Evolutionary conservation across 2,329 filamentous ascomycete species (phyloP), one percentile per base, ranked within the genome.

Genomic region (Colletotrichum salicis): DNA sequence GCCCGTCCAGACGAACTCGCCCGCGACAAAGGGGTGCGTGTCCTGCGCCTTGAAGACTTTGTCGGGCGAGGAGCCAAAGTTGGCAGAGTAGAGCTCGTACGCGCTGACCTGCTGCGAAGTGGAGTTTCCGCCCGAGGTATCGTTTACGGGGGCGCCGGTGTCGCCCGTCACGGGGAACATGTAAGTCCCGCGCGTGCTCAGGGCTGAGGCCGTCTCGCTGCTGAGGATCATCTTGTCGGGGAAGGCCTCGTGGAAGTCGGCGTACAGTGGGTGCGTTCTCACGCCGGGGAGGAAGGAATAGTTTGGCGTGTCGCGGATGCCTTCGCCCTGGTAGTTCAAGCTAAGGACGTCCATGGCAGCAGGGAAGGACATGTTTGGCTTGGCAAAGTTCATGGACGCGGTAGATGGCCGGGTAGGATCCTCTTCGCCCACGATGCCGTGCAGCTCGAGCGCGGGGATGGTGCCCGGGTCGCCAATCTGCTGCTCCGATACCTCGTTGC

Each of bases 271-370:
- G 10, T 76, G 31, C 3, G 75, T 78, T 6, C 75, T 74, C 55
- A 78, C 79, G 22, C 82, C 79, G 13, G 76, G 68, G 1, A 80
- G 74, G 52, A 79, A 67, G 5, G 76, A 74, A 67, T 82, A 81
- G 54, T 67, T 68, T 13, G 75, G 73, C 6, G 72, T 70, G 73
- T 83, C 77, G 6, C 81, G 75, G 56, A 80, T 79, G 3, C 87
- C 87, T 62, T 87, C 85, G 63, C 87, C 87, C 74, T 89, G 87
- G 77, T 89, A 90, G 78, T 89, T 89, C 5, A 89, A 76, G 24
- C 84, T 82, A n/a, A 86, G 77, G 55, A 89, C 79, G 74, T 89
- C 87, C 41, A 88, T 72, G 1, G 80, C 78, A 0, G 75, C 70
- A 2, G 84, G 78, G 37, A 88, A 81, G 0, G 82, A 74, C 52